phyloP scores from a whole-genome alignment of 2,329 filamentous ascomycete genomes.

The Colletotrichum sp. region DNA sequence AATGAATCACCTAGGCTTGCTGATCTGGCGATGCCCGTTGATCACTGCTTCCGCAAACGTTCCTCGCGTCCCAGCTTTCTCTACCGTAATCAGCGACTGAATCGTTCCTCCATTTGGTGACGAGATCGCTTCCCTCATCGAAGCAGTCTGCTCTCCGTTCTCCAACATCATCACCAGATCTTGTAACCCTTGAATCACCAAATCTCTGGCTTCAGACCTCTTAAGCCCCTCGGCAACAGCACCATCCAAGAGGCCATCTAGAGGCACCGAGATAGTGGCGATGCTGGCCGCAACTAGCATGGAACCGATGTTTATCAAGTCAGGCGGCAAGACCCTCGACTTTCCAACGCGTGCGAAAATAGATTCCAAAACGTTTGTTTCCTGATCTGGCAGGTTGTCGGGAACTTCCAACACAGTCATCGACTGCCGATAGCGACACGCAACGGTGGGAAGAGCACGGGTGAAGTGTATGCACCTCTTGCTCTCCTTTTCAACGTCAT shows the following conservation, averaged over 20 bases:
- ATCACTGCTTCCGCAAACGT: background rate
- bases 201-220: background rate
- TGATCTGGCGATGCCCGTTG: background rate
- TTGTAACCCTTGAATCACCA: background rate
- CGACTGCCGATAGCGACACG: background rate
- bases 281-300: background rate
- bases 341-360: background rate
- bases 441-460: background rate
- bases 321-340: background rate
- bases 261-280: background rate
- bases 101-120: background rate
- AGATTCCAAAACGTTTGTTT: background rate
- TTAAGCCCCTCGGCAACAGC: background rate
- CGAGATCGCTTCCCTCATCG: background rate
- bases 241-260: background rate
- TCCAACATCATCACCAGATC: background rate
- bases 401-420: background rate
- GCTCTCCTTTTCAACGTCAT: background rate
- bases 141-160: background rate
- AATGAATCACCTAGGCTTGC: background rate
- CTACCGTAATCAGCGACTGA: background rate
- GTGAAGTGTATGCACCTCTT: background rate
- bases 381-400: background rate
- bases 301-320: background rate
- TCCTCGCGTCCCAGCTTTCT: background rate